Percentiles rank a stretch among this genome's conserved stretches.
Conservation (phyloP, 208 protist species). For the Trypanosoma rangeli region DNA sequence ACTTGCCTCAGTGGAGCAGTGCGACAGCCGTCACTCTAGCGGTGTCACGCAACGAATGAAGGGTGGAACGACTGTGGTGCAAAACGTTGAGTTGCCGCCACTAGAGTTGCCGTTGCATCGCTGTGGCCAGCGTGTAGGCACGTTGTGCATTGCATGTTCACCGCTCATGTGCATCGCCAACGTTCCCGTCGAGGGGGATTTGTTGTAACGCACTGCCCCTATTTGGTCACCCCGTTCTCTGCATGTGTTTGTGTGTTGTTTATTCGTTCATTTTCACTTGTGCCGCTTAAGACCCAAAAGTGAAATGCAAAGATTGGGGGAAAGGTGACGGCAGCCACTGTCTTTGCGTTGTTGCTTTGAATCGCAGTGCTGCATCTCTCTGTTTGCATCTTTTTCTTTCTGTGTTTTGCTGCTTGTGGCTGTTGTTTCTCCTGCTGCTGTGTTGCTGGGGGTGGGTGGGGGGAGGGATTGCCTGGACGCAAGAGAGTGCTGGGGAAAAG, state of each 20-base stretch:
- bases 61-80: background rate
- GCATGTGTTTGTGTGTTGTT: background rate
- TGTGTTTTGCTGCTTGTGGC: background rate
- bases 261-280: background rate
- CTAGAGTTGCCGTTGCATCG: constrained; percentile 10
- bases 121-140: constrained; percentile 12
- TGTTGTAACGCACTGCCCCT: constrained; percentile 1
- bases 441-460: background rate
- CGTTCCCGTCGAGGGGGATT: constrained; percentile 3
- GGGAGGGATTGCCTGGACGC: background rate
- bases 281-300: background rate
- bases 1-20: constrained; percentile 6
- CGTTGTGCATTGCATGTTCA: background rate
- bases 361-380: background rate
- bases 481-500: background rate
- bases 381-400: background rate
- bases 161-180: constrained; percentile 8
- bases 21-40: background rate
- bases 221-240: background rate
- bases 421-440: background rate
- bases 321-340: too few species aligned
- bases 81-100: constrained; percentile 13
- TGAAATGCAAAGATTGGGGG: background rate
- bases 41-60: background rate
- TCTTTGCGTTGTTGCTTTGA: background rate